Conservation (phyloP, 495 filamentous ascomycete genomes). For the Viridothelium virens region DNA sequence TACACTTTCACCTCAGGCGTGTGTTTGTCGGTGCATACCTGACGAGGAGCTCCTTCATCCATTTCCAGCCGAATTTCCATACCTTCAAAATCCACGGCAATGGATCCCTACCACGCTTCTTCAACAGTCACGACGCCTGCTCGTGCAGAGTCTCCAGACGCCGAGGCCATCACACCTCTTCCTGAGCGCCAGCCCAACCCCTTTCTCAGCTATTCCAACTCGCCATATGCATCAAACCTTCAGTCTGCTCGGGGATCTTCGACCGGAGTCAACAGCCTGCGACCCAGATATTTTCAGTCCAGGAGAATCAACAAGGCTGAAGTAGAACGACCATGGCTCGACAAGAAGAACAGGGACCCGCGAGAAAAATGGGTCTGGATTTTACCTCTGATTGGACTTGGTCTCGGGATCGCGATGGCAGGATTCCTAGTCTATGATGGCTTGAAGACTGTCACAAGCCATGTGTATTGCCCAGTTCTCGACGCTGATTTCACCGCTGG, state of each 20-base stretch:
- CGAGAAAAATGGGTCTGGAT: constrained; percentile 82
- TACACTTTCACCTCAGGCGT: background rate
- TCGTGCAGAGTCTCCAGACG: constrained; percentile 25
- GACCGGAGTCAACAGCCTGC: constrained; percentile 25
- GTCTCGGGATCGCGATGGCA: constrained; percentile 56
- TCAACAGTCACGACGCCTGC: constrained; percentile 20
- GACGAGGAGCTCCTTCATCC: background rate
- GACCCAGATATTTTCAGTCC: constrained; percentile 63
- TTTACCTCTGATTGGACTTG: constrained; percentile 60
- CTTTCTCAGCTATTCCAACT: constrained; percentile 37
- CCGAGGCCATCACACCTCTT: constrained; percentile 22
- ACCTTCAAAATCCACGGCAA: background rate
- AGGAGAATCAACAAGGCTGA: constrained; percentile 62
- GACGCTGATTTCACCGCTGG: constrained; percentile 59
- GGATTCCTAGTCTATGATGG: constrained; percentile 67
- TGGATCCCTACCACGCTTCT: constrained; percentile 13
- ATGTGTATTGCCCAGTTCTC: constrained; percentile 66
- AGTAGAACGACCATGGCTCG: constrained; percentile 61
- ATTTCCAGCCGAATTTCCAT: background rate
- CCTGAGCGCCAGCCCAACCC: constrained; percentile 39
- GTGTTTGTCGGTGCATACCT: background rate
- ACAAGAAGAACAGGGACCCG: constrained; percentile 50
- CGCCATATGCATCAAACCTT: constrained; percentile 49
- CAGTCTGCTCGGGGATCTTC: constrained; percentile 38
- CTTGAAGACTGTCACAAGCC: constrained; percentile 56